Conservation (phyloP, 2,329 filamentous ascomycete genomes). For the Pochonia chlamydosporia region DNA sequence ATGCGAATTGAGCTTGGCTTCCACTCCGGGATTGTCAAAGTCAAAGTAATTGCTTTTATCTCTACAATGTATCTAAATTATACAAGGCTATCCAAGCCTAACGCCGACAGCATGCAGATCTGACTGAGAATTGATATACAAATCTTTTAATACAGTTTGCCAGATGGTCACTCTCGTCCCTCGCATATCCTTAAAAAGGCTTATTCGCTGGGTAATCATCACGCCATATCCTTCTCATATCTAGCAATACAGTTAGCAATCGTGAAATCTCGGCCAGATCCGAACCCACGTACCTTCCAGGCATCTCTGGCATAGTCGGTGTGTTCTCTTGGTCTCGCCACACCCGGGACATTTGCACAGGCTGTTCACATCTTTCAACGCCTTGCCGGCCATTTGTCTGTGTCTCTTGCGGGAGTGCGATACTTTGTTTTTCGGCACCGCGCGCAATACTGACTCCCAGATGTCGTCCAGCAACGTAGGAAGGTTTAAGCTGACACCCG, state of each 20-base stretch:
- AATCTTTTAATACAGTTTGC: conserved; percentile 19
- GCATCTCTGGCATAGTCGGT: conserved; percentile 83
- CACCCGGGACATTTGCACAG: conserved; percentile 88
- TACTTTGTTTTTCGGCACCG: conserved; percentile 98
- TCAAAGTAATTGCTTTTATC: conserved; percentile 1
- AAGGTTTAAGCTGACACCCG: conserved; percentile 51
- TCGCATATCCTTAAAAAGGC: conserved; percentile 19
- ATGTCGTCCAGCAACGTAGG: conserved; percentile 68
- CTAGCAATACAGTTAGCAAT: conserved; percentile 21
- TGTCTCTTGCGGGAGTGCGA: conserved; percentile 93
- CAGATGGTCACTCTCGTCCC: conserved; percentile 10
- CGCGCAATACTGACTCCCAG: conserved; percentile 87
- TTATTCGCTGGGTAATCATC: conserved; percentile 30
- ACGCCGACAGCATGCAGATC: conserved; percentile 28
- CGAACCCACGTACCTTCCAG: conserved; percentile 60
- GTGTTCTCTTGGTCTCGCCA: conserved; percentile 80
- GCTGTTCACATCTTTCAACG: conserved; percentile 79
- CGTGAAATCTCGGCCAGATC: background rate
- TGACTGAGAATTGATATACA: conserved; percentile 24
- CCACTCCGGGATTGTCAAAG: too few relatives aligned
- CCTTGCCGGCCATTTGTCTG: conserved; percentile 93
- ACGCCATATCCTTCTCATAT: conserved; percentile 40
- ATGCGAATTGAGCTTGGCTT: too few relatives aligned
- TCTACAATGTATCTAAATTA: conserved; percentile 15
- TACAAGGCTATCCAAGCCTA: conserved; percentile 25